phyloP scores from a whole-genome alignment of 2,329 filamentous ascomycete genomes.

The Botryosphaeria dothidea region DNA sequence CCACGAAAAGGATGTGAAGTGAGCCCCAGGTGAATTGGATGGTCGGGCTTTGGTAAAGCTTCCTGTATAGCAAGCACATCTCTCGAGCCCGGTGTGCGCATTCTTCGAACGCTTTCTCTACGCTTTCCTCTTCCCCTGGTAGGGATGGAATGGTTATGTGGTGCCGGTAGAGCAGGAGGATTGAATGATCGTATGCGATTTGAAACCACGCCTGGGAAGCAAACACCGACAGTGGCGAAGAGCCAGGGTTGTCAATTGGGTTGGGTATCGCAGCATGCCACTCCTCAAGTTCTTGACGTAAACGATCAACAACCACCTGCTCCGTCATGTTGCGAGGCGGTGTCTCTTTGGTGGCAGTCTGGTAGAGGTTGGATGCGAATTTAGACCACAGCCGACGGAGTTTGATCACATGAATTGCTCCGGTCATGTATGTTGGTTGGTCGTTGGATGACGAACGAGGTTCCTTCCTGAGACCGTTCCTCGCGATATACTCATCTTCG shows the following conservation, averaged over 20 bases:
- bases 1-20: constrained; percentile 39
- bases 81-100: constrained; percentile 23
- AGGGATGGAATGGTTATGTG: constrained; percentile 15
- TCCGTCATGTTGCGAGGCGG: not conserved
- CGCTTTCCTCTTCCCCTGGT: not conserved
- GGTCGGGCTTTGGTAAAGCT: constrained; percentile 33
- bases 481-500: constrained; percentile 19
- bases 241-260: constrained; percentile 5
- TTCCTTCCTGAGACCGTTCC: not conserved
- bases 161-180: constrained; percentile 41
- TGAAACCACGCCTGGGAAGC: constrained; percentile 42
- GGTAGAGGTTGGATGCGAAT: constrained; percentile 25
- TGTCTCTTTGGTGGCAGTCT: constrained; percentile 9
- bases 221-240: constrained; percentile 32
- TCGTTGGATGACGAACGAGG: constrained; percentile 21
- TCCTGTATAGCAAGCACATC: constrained; percentile 38
- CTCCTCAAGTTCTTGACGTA: constrained; percentile 28
- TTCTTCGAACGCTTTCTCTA: constrained; percentile 21
- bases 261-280: constrained; percentile 26
- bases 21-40: constrained; percentile 34
- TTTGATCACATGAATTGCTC: constrained; percentile 29
- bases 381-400: constrained; percentile 29
- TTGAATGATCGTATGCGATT: constrained; percentile 41
- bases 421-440: constrained; percentile 26
- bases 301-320: constrained; percentile 23